phyloP scores from a whole-genome alignment of 1,139 yeast species.

The Candida sojae region DNA sequence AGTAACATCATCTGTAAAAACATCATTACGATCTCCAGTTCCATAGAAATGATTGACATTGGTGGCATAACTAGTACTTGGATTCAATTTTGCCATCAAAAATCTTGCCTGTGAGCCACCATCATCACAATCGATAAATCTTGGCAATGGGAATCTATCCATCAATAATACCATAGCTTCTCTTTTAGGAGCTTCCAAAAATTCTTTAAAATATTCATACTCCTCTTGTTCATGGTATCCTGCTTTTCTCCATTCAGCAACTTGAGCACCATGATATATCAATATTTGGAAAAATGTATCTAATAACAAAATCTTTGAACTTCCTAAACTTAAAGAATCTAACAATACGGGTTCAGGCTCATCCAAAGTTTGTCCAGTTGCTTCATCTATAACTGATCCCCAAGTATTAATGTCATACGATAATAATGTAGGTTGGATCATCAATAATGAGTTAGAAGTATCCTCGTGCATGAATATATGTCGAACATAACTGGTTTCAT shows the following conservation, averaged over 20 bases:
- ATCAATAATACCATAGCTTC: constrained; percentile 90
- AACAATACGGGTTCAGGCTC: constrained; percentile 64
- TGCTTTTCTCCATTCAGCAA: constrained; percentile 95
- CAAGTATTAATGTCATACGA: constrained; percentile 61
- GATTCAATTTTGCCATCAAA: constrained; percentile 72
- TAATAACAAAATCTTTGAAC: constrained; percentile 59
- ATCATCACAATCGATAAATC: constrained; percentile 92
- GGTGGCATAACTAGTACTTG: constrained; percentile 61
- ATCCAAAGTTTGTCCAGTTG: constrained; percentile 28
- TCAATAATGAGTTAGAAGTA: constrained; percentile 61
- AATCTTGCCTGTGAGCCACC: constrained; percentile 95
- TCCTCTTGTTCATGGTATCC: constrained; percentile 93
- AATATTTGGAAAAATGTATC: constrained; percentile 95
- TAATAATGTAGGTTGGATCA: constrained; percentile 76
- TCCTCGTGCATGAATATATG: constrained; percentile 71
- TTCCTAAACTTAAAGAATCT: constrained; percentile 67
- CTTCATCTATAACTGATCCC: constrained; percentile 44
- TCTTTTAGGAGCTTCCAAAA: constrained; percentile 84
- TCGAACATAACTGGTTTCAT: constrained; percentile 71
- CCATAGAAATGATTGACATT: constrained; percentile 36
- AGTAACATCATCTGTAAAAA: constrained; percentile 71
- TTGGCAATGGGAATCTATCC: constrained; percentile 95
- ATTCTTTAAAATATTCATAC: constrained; percentile 81
- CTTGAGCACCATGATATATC: constrained; percentile 91
- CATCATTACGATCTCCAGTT: constrained; percentile 33